These are phyloP conservation scores for Ceratobasidium sp. DNA, from an alignment of 1,284 basidiomycete genomes.

Conservation along the genomic window DNA sequence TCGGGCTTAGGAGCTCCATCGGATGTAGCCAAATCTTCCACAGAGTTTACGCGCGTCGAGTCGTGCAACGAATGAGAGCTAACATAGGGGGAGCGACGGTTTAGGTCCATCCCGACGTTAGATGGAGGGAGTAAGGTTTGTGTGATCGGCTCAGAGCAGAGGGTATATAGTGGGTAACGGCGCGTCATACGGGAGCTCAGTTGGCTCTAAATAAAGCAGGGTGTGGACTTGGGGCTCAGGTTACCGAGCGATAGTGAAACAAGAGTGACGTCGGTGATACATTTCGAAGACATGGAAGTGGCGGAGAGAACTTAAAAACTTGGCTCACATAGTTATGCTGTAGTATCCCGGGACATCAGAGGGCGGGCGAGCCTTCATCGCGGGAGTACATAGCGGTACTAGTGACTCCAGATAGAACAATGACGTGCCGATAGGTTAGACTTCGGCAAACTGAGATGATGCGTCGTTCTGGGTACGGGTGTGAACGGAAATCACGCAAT, in stretches of 20 bases:
- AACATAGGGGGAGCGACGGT: constrained; percentile 1
- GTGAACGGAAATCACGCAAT: neutral
- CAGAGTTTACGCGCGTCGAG: constrained; percentile 11
- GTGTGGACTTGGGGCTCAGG: neutral
- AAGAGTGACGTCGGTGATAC: neutral
- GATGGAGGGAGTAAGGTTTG: neutral
- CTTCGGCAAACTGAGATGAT: constrained; percentile 11
- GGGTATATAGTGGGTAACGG: neutral
- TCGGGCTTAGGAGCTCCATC: neutral
- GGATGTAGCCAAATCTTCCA: constrained; percentile 5
- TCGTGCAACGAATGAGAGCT: constrained; percentile 13
- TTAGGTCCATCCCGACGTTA: neutral
- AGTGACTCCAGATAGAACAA: neutral
- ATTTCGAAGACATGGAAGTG: neutral
- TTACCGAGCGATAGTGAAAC: neutral
- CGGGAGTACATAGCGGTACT: neutral
- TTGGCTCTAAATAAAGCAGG: neutral
- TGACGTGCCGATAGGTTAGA: neutral
- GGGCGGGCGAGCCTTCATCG: constrained; percentile 14
- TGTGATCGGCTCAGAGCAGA: neutral
- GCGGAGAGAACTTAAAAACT: neutral
- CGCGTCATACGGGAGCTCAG: neutral
- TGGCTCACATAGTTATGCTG: too few species aligned
- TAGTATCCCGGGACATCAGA: neutral
- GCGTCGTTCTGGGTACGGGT: neutral